Conservation (phyloP, 495 filamentous ascomycete species). For the Opeltia flavorubescens region DNA sequence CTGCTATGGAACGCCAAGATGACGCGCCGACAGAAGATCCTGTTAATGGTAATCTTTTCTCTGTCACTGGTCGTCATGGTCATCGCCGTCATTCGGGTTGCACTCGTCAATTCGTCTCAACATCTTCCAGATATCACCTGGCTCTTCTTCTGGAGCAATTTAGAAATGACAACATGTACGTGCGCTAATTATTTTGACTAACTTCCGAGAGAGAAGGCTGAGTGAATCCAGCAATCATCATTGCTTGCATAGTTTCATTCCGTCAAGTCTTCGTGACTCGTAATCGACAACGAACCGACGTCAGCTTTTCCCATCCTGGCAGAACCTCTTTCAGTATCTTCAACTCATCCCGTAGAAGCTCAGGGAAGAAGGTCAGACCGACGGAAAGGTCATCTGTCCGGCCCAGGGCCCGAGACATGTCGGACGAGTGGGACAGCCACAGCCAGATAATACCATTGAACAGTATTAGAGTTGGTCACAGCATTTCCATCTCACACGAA, state of each 20-base stretch:
- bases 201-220: not conserved
- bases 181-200: not conserved
- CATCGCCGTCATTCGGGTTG: conserved; percentile 16
- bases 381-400: too few species aligned
- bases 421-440: too few species aligned
- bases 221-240: conserved; percentile 2
- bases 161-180: conserved; percentile 17
- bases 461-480: too few species aligned
- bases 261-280: conserved; percentile 7
- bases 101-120: conserved; percentile 9
- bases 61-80: conserved; percentile 16
- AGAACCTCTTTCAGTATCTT: too few species aligned
- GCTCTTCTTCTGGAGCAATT: conserved; percentile 20
- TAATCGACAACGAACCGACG: not conserved
- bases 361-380: too few species aligned
- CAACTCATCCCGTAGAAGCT: too few species aligned
- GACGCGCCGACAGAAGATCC: conserved; percentile 13
- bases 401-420: too few species aligned
- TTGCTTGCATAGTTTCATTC: conserved; percentile 8
- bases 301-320: too few species aligned
- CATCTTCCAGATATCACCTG: conserved; percentile 14
- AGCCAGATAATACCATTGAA: too few species aligned
- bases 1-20: conserved; percentile 16
- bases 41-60: conserved; percentile 17
- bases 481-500: too few species aligned